A percentile compares a stretch with the other conserved stretches of the same genome.
Conservation (phyloP, 371 early-diverging fungal genomes). For the Actinomucor elegans region DNA sequence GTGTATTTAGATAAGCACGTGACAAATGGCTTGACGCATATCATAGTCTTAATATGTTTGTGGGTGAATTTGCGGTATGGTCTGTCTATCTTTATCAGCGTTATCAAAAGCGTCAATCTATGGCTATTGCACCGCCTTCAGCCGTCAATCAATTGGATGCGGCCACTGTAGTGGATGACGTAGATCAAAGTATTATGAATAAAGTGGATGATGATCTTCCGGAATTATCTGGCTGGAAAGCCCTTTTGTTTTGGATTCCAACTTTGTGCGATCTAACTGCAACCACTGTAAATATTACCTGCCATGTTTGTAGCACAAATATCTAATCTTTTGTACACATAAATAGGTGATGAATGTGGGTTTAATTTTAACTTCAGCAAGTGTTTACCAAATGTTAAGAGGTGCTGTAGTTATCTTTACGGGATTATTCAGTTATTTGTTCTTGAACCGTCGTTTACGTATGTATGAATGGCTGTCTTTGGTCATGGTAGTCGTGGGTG, state of each 20-base stretch:
- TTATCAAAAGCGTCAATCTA: slow-evolving; percentile 15
- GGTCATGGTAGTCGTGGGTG: slow-evolving; percentile 77
- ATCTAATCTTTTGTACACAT: too few species aligned
- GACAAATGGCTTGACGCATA: too few species aligned
- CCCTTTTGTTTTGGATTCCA: slow-evolving; percentile 85
- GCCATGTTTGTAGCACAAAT: background rate
- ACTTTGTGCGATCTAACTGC: slow-evolving; percentile 90
- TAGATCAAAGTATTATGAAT: slow-evolving; percentile 24
- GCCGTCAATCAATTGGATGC: slow-evolving; percentile 47
- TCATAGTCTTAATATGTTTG: slow-evolving; percentile 84
- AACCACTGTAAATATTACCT: slow-evolving; percentile 68
- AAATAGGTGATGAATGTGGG: slow-evolving; percentile 90
- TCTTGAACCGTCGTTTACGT: slow-evolving; percentile 76
- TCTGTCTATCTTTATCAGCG: slow-evolving; percentile 39
- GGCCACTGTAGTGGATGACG: slow-evolving; percentile 32
- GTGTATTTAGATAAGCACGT: too few species aligned
- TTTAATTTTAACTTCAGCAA: slow-evolving; percentile 87
- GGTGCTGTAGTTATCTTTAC: slow-evolving; percentile 95
- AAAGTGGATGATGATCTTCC: slow-evolving; percentile 8
- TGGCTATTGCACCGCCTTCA: slow-evolving; percentile 28
- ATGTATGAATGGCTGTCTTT: slow-evolving; percentile 83
- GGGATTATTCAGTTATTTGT: slow-evolving; percentile 81
- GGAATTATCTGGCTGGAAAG: slow-evolving; percentile 56
- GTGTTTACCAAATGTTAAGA: slow-evolving; percentile 96
- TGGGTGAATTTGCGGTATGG: slow-evolving; percentile 78